Percentiles rank a stretch among this genome's conserved stretches.
These are phyloP conservation scores for Neurospora sp. DNA, from an alignment of 495 filamentous ascomycete genomes.

Conservation along the genomic window DNA sequence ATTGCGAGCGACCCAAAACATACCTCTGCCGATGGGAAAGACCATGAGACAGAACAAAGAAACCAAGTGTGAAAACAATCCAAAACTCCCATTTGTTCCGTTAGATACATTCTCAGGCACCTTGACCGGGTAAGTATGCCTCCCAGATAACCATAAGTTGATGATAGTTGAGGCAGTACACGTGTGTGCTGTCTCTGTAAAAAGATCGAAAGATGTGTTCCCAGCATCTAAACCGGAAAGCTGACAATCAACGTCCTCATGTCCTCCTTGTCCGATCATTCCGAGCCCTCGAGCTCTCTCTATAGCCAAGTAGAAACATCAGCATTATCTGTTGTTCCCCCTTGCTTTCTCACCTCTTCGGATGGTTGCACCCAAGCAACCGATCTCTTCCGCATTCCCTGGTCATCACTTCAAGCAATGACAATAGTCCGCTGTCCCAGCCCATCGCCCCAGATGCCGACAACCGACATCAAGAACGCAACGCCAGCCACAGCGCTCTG, in stretches of 20 bases:
- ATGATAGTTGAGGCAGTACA: not conserved
- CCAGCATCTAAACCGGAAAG: not conserved
- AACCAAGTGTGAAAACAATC: not conserved
- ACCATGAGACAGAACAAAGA: not conserved
- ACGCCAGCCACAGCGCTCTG: conserved; percentile 52
- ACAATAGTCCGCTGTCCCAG: conserved; percentile 9
- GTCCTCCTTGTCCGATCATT: not conserved
- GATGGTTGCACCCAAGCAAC: not conserved
- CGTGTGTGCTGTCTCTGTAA: not conserved
- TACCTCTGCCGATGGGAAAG: not conserved
- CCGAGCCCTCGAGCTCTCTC: not conserved
- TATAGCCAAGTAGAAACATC: not conserved
- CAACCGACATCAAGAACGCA: conserved; percentile 63
- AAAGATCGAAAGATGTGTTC: not conserved
- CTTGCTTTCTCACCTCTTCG: not conserved
- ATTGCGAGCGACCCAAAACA: no score
- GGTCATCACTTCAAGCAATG: not conserved
- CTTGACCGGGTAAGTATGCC: not conserved
- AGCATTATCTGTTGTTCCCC: not conserved
- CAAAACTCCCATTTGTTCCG: conserved; percentile 1
- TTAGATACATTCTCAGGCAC: conserved; percentile 9
- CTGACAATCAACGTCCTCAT: conserved; percentile 1
- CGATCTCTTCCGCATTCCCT: not conserved
- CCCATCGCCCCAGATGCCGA: conserved; percentile 87
- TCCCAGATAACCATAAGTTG: not conserved